These are phyloP conservation scores for Termitomyces sp. DNA, from an alignment of 768 basidiomycete genomes.

Conservation along the genomic window DNA sequence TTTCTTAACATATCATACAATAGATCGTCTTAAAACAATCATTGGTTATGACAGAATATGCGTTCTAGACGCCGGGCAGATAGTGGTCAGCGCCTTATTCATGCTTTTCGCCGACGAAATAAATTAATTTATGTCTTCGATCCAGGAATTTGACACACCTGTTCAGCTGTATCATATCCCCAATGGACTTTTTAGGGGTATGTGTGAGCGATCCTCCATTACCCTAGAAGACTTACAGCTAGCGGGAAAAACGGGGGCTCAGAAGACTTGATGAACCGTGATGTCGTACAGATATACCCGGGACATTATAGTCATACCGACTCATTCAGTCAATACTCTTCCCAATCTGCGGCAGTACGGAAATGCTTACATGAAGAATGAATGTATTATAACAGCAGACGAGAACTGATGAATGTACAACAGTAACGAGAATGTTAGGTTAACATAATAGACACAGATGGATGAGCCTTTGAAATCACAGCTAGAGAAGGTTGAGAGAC, in stretches of 20 bases:
- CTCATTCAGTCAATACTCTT: neutral
- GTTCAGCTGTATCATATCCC: slow-evolving; percentile 48
- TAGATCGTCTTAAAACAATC: slow-evolving; percentile 83
- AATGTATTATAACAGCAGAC: neutral
- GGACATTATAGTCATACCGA: too few species aligned
- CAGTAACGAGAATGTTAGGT: neutral
- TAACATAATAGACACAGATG: neutral
- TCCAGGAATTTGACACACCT: slow-evolving; percentile 79
- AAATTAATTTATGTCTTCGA: neutral
- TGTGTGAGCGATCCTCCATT: slow-evolving; percentile 84
- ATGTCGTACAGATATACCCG: neutral
- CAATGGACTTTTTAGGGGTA: slow-evolving; percentile 73
- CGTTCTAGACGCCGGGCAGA: slow-evolving; percentile 76
- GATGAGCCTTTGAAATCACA: neutral
- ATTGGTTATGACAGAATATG: slow-evolving; percentile 86
- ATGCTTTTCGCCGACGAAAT: neutral
- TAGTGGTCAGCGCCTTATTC: slow-evolving; percentile 45
- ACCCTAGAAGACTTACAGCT: slow-evolving; percentile 60
- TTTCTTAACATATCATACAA: neutral
- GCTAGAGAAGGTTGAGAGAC: slow-evolving; percentile 3
- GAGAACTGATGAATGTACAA: neutral
- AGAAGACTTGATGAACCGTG: neutral
- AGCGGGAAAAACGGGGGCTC: slow-evolving; percentile 24
- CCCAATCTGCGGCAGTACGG: neutral
- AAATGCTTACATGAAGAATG: neutral